These are phyloP conservation scores for Dipteronia dyeriana DNA, from an alignment of 345 rosid genomes.

Conservation along the genomic window DNA sequence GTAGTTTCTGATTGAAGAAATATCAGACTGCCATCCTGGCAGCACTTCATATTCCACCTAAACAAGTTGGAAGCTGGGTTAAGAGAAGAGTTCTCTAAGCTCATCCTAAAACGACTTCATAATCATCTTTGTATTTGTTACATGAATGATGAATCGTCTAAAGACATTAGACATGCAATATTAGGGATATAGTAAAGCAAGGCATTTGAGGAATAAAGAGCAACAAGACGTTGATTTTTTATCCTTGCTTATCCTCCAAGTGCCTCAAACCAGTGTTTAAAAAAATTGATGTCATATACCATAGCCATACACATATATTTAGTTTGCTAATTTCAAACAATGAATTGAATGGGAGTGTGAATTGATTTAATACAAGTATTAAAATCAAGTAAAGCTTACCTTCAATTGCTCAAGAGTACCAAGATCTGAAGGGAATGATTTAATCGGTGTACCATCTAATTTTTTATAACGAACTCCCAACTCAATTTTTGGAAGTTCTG, in stretches of 20 bases:
- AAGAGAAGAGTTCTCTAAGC: too few species aligned
- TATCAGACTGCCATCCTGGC: slow-evolving; percentile 89
- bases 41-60: slow-evolving; percentile 92
- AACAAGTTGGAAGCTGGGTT: slow-evolving; percentile 9
- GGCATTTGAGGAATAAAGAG: too few species aligned
- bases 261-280: too few species aligned
- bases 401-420: slow-evolving; percentile 71
- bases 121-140: too few species aligned
- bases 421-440: slow-evolving; percentile 91
- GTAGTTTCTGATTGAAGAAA: slow-evolving; percentile 73
- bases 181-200: too few species aligned
- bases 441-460: slow-evolving; percentile 68
- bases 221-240: too few species aligned
- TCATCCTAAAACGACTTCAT: too few species aligned
- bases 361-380: background rate
- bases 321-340: background rate
- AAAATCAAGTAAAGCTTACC: slow-evolving; percentile 37
- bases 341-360: background rate
- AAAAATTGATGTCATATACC: background rate
- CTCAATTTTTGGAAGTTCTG: slow-evolving; percentile 80
- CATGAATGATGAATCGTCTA: too few species aligned
- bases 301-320: background rate
- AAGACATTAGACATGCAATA: too few species aligned
- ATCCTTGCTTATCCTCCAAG: too few species aligned
- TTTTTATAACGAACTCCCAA: slow-evolving; percentile 76